phyloP scores from a whole-genome alignment of 169 alveolate species.

The Besnoitia besnoiti region DNA sequence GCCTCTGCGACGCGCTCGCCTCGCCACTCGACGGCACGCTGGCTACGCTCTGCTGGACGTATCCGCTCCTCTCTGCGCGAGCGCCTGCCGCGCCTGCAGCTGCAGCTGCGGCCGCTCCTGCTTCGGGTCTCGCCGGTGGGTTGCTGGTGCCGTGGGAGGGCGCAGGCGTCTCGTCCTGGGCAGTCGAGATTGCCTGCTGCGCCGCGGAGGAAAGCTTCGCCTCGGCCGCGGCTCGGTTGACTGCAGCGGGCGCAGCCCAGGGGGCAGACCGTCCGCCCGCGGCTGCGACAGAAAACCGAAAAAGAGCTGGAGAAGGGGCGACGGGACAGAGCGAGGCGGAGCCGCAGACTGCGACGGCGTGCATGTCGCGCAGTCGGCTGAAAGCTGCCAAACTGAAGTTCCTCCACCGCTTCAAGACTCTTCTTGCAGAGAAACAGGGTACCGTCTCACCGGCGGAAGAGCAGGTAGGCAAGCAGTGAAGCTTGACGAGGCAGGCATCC shows the following conservation, averaged over 20 bases:
- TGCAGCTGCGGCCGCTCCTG: too few relatives aligned
- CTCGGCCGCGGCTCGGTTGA: background rate
- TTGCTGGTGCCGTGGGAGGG: conserved; percentile 29
- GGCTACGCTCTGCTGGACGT: conserved; percentile 2
- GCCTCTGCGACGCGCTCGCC: background rate
- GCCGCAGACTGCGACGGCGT: background rate
- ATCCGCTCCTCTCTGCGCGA: background rate
- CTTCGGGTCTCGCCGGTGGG: background rate
- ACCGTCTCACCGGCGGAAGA: background rate
- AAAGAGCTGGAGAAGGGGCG: background rate
- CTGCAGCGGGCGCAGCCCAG: background rate
- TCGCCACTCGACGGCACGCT: background rate
- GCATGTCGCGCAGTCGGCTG: background rate
- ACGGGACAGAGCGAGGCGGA: background rate
- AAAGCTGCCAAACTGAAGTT: background rate
- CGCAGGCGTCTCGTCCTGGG: background rate
- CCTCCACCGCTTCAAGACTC: background rate
- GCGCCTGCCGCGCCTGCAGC: too few relatives aligned
- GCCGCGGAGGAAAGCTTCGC: conserved; percentile 23
- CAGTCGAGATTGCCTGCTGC: conserved; percentile 7
- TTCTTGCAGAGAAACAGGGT: background rate
- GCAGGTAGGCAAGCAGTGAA: background rate
- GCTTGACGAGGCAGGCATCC: too few relatives aligned
- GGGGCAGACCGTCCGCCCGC: background rate
- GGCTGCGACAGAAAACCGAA: background rate